A percentile compares a stretch with the other conserved stretches of the same genome.
Evolutionary conservation across 176 grass and related monocot genomes (phyloP).

Genomic region (Juncus effusus): DNA sequence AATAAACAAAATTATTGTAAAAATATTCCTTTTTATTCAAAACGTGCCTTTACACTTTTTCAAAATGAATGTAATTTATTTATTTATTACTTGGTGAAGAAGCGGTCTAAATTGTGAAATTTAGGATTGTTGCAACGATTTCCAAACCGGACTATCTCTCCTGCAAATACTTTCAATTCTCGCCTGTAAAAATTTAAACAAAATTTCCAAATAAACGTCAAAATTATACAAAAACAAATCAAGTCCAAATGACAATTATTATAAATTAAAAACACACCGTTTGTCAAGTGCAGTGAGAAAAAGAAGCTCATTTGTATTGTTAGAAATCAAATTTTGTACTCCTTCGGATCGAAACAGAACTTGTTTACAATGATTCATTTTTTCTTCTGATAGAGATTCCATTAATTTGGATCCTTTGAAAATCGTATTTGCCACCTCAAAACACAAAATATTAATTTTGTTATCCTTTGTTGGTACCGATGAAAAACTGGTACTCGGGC

Average conservation of each 20-base stretch:
- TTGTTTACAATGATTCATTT: constrained; percentile 37
- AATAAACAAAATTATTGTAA: too few relatives aligned
- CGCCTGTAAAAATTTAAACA: constrained; percentile 36
- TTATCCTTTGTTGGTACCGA: constrained; percentile 25
- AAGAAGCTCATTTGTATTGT: constrained; percentile 39
- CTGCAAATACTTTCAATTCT: constrained; percentile 37
- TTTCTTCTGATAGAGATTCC: constrained; percentile 43
- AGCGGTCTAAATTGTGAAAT: constrained; percentile 52
- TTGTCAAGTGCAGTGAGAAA: constrained; percentile 45
- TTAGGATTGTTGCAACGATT: constrained; percentile 44
- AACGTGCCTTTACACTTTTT: too few relatives aligned
- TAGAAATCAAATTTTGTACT: constrained; percentile 40
- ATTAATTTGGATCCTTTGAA: constrained; percentile 52
- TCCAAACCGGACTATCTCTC: constrained; percentile 48
- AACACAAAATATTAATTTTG: constrained; percentile 47
- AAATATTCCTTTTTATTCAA: too few relatives aligned
- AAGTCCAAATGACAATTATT: background rate
- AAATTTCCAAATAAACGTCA: background rate
- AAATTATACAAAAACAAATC: background rate
- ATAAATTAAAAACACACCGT: constrained; percentile 25
- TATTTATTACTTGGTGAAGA: constrained; percentile 39
- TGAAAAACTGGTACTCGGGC: constrained; percentile 17
- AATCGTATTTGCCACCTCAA: constrained; percentile 76
- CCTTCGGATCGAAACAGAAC: constrained; percentile 44
- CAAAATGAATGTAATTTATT: background rate